Evolutionary conservation across 2,329 filamentous ascomycete genomes (phyloP).

Genomic region (Pseudogymnoascus sp.): DNA sequence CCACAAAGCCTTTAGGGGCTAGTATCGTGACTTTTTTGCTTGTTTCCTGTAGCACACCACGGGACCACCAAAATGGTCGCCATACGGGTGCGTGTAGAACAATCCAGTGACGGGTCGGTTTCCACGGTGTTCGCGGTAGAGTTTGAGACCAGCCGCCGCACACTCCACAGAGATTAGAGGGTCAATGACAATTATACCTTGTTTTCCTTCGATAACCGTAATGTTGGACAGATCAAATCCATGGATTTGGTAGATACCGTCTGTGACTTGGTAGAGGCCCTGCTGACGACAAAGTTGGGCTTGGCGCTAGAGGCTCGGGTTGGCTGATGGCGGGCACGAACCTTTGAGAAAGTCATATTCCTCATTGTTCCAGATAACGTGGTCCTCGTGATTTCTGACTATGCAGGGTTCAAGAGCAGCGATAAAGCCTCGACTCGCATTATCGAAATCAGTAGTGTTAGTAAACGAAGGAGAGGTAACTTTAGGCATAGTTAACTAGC

Average conservation of each 20-base stretch:
- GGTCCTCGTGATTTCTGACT: not conserved
- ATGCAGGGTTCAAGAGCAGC: not conserved
- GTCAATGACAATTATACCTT: constrained; percentile 37
- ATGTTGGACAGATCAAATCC: constrained; percentile 38
- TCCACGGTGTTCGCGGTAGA: constrained; percentile 31
- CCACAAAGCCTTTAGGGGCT: constrained; percentile 36
- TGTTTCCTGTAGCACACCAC: constrained; percentile 21
- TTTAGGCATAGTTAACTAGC: no score
- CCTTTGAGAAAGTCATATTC: constrained; percentile 30
- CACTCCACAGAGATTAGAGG: constrained; percentile 34
- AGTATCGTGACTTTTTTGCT: constrained; percentile 12
- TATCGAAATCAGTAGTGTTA: not conserved
- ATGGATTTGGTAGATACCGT: constrained; percentile 37
- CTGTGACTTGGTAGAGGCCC: constrained; percentile 33
- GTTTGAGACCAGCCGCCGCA: constrained; percentile 29
- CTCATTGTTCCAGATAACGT: constrained; percentile 30
- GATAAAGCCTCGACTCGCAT: not conserved
- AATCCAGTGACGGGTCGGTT: constrained; percentile 29
- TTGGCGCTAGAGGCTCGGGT: constrained; percentile 34
- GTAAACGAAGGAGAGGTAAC: no score
- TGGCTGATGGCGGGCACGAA: constrained; percentile 26
- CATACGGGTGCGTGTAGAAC: constrained; percentile 39
- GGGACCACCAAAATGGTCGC: constrained; percentile 35
- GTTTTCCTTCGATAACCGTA: constrained; percentile 35
- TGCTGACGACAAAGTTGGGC: constrained; percentile 29